phyloP scores from a whole-genome alignment of 2,329 filamentous ascomycete genomes.

The Pseudogymnoascus destructans region DNA sequence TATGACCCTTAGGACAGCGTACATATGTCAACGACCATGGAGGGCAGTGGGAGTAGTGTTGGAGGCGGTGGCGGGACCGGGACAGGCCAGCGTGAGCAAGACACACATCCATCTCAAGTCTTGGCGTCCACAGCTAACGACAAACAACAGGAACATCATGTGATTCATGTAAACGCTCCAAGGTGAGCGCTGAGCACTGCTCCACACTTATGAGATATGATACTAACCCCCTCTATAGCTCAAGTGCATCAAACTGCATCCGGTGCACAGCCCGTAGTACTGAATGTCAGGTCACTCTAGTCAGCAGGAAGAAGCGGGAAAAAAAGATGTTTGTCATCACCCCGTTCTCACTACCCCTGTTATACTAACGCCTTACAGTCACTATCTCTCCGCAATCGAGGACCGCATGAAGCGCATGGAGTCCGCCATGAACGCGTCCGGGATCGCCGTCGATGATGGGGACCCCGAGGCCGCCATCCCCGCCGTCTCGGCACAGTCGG shows the following conservation, averaged over 20 bases:
- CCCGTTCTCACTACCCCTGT: constrained; percentile 4
- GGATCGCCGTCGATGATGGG: neutral
- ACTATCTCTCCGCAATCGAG: constrained; percentile 18
- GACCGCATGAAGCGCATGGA: constrained; percentile 20
- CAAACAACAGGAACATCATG: constrained; percentile 17
- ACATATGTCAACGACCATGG: neutral
- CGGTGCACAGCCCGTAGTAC: constrained; percentile 16
- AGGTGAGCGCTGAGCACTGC: constrained; percentile 13
- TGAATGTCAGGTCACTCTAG: constrained; percentile 18
- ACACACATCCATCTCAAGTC: neutral
- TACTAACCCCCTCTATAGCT: neutral
- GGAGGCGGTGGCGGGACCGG: neutral
- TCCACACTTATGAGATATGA: neutral
- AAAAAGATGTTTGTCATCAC: constrained; percentile 14
- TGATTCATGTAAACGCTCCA: constrained; percentile 20
- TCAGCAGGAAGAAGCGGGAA: constrained; percentile 20
- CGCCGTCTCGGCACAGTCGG: neutral
- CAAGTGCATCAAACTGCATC: constrained; percentile 18
- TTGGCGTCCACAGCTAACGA: neutral
- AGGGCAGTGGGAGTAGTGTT: constrained; percentile 4
- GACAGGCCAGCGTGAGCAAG: constrained; percentile 3
- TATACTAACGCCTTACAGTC: neutral
- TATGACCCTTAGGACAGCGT: neutral
- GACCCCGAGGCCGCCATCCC: neutral
- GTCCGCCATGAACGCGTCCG: constrained; percentile 16